Conservation (phyloP, 2,329 filamentous ascomycete species). For the Alternaria brassicicola region DNA sequence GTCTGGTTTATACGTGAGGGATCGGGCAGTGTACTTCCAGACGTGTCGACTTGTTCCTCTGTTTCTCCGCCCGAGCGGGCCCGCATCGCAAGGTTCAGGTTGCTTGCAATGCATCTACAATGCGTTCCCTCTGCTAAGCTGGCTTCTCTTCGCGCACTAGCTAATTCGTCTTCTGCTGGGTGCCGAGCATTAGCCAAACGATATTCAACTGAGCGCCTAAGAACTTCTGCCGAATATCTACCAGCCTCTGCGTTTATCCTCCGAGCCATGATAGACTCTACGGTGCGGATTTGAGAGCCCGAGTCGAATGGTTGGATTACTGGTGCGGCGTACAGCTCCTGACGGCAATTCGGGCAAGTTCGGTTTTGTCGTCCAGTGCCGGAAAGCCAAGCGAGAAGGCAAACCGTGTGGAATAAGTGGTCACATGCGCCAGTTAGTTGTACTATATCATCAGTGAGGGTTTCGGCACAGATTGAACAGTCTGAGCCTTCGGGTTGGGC, state of each 20-base stretch:
- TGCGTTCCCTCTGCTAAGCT: no score
- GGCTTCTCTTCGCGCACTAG: no score
- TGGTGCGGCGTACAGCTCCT: not conserved
- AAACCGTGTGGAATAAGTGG: conserved; percentile 4
- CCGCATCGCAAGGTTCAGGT: no score
- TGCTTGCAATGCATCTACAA: no score
- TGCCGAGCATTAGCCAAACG: no score
- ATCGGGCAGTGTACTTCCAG: no score
- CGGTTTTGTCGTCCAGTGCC: not conserved
- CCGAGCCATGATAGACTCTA: not conserved
- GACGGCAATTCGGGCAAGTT: conserved; percentile 6
- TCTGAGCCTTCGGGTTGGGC: not conserved
- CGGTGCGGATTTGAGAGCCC: not conserved
- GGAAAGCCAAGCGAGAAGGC: conserved; percentile 1
- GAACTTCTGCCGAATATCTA: not conserved
- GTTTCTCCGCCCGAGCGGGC: no score
- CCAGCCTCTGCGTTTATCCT: not conserved
- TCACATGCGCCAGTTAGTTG: not conserved
- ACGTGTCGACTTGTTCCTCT: no score
- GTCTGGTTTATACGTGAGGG: no score
- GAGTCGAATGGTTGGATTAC: not conserved
- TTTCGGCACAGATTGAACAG: conserved; percentile 1
- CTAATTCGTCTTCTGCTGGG: not conserved
- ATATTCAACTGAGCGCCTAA: no score
- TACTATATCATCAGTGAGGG: not conserved